Percentiles rank a stretch among this genome's conserved stretches.
Conservation (phyloP, 805 yeast genomes). For the Saccharomycopsis vini region DNA sequence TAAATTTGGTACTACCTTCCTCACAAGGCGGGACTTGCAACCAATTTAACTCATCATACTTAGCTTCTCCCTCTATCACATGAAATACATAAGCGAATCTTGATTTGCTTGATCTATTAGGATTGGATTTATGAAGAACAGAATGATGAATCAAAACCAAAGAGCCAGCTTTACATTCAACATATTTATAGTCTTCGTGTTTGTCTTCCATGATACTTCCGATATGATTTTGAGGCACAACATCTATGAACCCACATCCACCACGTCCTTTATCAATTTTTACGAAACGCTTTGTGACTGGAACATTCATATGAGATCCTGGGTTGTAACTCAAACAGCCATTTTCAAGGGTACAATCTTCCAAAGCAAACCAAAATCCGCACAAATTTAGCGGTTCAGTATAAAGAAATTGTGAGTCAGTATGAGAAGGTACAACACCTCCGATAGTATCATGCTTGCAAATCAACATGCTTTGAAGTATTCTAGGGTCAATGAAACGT, state of each 20-base stretch:
- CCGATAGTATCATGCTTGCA: constrained; percentile 71
- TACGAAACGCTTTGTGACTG: constrained; percentile 55
- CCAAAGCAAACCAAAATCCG: constrained; percentile 78
- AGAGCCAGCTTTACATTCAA: constrained; percentile 65
- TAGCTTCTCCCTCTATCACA: constrained; percentile 55
- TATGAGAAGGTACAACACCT: constrained; percentile 69
- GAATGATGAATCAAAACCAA: constrained; percentile 63
- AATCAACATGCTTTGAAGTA: constrained; percentile 70
- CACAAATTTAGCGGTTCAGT: constrained; percentile 64
- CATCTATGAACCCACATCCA: constrained; percentile 34
- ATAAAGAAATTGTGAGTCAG: constrained; percentile 64
- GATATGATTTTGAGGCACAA: constrained; percentile 5
- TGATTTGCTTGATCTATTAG: constrained; percentile 44
- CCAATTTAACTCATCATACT: constrained; percentile 65
- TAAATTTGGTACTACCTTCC: constrained; percentile 52
- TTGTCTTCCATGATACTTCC: constrained; percentile 24
- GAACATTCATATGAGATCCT: constrained; percentile 55
- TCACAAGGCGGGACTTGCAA: constrained; percentile 58
- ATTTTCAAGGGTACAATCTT: constrained; percentile 56
- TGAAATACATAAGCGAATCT: constrained; percentile 77
- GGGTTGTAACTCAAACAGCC: constrained; percentile 66
- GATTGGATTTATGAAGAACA: constrained; percentile 63
- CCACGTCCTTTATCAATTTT: constrained; percentile 48
- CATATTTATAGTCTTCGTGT: constrained; percentile 37
- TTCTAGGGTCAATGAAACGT: constrained; percentile 54